Evolutionary conservation across 192 early-diverging fungal genomes (phyloP), one percentile per base, ranked within the genome.

Genomic region (Coemansia sp.): DNA sequence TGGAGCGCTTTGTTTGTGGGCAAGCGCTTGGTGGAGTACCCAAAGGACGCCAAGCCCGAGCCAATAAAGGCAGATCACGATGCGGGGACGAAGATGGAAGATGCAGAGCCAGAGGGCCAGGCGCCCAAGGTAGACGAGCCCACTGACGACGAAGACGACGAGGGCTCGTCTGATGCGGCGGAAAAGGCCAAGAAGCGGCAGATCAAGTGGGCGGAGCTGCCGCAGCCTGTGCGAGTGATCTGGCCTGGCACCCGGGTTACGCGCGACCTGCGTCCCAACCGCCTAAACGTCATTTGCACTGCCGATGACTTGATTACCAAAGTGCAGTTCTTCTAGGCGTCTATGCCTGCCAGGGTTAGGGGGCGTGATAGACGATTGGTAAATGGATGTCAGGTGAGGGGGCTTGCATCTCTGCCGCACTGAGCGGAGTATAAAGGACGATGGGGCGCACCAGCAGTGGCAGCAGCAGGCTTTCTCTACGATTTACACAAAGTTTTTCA

Each of bases 281-380:
- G 77, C 7, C 36, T 79, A 58, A 79, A 79, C 45, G 33, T 79
- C 42, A 50, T 66, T 26, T 70, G 64, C 48, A 41, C 64, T 33
- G 47, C 56, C 13, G 26, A 60, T 1, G 72, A 65, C 45, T 6
- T 35, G 26, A 68, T 79, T 20, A 64, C 34, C 26, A 43, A 31
- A 16, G 61, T 77, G 7, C 36, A 26, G 20, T 77, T 68, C 50
- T 50, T 20, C 50, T 75, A 75, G 61, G 43, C 43, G 18, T 16
- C 43, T 18, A 45, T 18, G 38, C 31, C 4, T 31, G 55, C 55
- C 9, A 16, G 55, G 48, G 26, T 36, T 57, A 35, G 26, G 55
- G 55, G 11, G 55, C 1, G 2, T 2, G n/a, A 25, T 14, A 10
- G 4, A 4, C 31, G 50, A 25, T 53, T 53, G 25, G 50, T 31